Conservation (phyloP, 2,329 filamentous ascomycete species). For the Colletotrichum sansevieriae region DNA sequence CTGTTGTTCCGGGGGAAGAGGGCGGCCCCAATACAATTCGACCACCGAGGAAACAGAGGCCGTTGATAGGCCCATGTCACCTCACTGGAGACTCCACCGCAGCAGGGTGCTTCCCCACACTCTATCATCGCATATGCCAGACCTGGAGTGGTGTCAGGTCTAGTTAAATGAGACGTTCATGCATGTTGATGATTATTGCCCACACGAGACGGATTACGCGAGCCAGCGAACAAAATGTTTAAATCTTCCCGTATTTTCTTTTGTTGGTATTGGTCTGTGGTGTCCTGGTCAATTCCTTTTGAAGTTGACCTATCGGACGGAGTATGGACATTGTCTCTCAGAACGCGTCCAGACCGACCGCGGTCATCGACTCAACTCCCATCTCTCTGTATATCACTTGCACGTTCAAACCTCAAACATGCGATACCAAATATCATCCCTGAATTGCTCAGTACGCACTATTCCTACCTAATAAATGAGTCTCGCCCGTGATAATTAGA, state of each 20-base stretch:
- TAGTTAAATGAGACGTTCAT: slow-evolving; percentile 37
- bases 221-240: not conserved
- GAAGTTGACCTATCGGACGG: not conserved
- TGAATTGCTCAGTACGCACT: slow-evolving; percentile 11
- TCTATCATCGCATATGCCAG: slow-evolving; percentile 14
- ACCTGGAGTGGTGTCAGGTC: not conserved
- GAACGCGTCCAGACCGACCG: not conserved
- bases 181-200: slow-evolving; percentile 6
- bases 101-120: slow-evolving; percentile 37
- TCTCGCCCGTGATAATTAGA: not conserved
- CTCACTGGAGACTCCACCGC: not conserved
- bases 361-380: not conserved
- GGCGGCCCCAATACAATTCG: not conserved
- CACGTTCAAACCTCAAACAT: too few relatives aligned
- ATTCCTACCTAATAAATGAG: slow-evolving; percentile 10
- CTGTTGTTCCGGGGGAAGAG: not conserved
- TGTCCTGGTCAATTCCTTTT: not conserved
- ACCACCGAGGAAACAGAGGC: not conserved
- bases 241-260: not conserved
- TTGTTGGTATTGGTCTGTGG: slow-evolving; percentile 3
- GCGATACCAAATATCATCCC: not conserved
- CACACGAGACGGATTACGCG: too few relatives aligned
- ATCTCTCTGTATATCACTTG: not conserved
- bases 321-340: not conserved
- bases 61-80: slow-evolving; percentile 4